Base-by-base conservation (phyloP, 495 filamentous ascomycete genomes). In the Chaetomium fimeti region DNA sequence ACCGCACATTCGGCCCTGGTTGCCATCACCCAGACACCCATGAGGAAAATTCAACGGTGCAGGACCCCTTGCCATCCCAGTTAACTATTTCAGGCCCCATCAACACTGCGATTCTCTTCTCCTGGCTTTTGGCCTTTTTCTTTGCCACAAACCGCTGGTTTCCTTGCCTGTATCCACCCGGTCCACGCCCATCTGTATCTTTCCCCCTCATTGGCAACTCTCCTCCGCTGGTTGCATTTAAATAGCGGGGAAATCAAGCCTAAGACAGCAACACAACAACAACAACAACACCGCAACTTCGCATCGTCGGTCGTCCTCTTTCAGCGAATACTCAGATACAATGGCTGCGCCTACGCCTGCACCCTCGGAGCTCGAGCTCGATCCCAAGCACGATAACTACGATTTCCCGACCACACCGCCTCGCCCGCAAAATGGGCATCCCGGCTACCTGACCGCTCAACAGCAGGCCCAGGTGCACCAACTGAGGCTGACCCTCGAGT, bases 361-460 rank as follows among this genome's bases (percentile, higher is more conserved):
- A 42, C 69, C 72, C 66, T 36, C 32, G 32, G 1, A 5, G 7
- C 77, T 90, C 75, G 78, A 87, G 73, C 80, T 86, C 60, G 89
- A 96, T 75, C 82, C 91, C 69, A 97, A 96, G 78, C 97, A 97
- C 82, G 93, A 98, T 78, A 77, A 93, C 79, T 97, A 96, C 80
- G 93, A 97, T 74, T 98, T 82, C 79, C 94, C 94, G 57, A 93
- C 87, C 58, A 92, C 83, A 27, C 85, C 88, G 49, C 87, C 91
- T 45, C 82, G 83, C 53, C 70, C 81, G 13, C 84, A 88, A 69
- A 77, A 79, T 66, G 94, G 94, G 52, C 94, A 97, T 75, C 89
- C 94, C 61, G 94, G 94, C 71, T 87, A 93, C 75, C 90, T 93
- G 69, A 96, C 90, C 28, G 81, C 84, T 40, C 84, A 90, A 72